These are phyloP conservation scores for Fusarium sp. DNA, from an alignment of 2,329 filamentous ascomycete genomes.

Conservation along the genomic window DNA sequence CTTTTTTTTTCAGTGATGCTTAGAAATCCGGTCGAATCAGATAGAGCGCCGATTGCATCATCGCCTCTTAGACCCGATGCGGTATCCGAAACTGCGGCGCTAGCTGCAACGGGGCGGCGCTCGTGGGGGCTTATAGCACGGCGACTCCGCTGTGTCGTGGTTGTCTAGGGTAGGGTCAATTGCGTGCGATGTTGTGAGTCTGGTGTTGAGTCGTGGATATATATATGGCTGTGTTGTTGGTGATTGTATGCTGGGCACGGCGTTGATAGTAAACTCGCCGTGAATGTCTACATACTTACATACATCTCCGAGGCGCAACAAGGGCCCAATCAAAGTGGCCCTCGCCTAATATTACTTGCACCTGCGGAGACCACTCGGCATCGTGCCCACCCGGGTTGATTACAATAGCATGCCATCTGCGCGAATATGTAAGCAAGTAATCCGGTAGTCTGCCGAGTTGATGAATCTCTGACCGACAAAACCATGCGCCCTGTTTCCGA, in stretches of 20 bases:
- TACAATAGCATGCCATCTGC: constrained; percentile 2
- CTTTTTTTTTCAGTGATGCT: constrained; percentile 34
- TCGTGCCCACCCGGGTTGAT: background rate
- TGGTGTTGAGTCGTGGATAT: background rate
- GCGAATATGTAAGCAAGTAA: background rate
- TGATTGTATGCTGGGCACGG: background rate
- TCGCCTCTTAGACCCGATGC: constrained; percentile 36
- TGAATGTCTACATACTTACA: background rate
- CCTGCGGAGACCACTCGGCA: background rate
- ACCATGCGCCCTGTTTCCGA: background rate
- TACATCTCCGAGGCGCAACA: background rate
- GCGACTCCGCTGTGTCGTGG: background rate
- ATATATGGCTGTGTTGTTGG: background rate
- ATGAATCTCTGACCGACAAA: background rate
- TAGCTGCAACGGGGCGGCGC: constrained; percentile 32
- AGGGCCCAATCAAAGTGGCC: background rate
- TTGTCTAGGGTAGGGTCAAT: constrained; percentile 12
- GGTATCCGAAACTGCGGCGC: constrained; percentile 26
- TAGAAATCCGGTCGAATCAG: constrained; percentile 45
- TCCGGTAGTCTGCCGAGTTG: background rate
- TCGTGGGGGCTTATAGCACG: constrained; percentile 16
- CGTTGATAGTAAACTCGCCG: background rate
- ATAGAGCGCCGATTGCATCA: constrained; percentile 40
- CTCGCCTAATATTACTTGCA: background rate
- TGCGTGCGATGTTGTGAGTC: background rate